Conservation (phyloP, 2,329 filamentous ascomycete genomes). For the Curvularia sp. region DNA sequence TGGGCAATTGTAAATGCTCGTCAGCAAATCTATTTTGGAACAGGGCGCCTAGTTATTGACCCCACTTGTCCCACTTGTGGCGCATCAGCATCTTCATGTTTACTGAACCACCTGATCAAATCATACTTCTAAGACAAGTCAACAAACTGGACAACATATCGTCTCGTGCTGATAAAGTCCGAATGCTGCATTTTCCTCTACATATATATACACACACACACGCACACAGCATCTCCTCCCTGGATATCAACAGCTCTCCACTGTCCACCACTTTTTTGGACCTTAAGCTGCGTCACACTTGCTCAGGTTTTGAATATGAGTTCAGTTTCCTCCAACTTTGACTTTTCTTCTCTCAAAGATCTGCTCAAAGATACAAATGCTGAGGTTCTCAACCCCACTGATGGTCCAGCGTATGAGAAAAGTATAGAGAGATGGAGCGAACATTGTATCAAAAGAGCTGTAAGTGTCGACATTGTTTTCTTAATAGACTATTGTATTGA, state of each 20-base stretch:
- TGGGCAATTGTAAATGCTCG: neutral
- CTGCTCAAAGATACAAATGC: constrained; percentile 29
- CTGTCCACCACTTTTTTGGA: neutral
- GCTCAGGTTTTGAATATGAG: constrained; percentile 17
- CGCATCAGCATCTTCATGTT: neutral
- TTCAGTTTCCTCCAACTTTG: constrained; percentile 16
- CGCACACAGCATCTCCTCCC: neutral
- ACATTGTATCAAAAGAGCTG: constrained; percentile 40
- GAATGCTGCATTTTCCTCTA: neutral
- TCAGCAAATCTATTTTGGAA: neutral
- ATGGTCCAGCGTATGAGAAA: constrained; percentile 34
- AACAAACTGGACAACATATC: neutral
- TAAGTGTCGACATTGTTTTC: constrained; percentile 13
- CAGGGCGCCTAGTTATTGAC: neutral
- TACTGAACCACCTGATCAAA: constrained; percentile 4
- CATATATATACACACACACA: neutral
- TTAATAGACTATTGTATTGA: neutral
- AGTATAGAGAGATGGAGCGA: constrained; percentile 42
- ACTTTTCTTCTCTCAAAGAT: constrained; percentile 31
- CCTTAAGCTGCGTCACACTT: neutral
- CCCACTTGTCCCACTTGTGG: neutral
- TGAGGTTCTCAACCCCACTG: constrained; percentile 31
- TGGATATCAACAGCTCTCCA: neutral
- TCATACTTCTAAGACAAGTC: neutral
- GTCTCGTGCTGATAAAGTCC: neutral